These are phyloP conservation scores for Theileria sp. DNA, from an alignment of 169 alveolate genomes.

Conservation along the genomic window DNA sequence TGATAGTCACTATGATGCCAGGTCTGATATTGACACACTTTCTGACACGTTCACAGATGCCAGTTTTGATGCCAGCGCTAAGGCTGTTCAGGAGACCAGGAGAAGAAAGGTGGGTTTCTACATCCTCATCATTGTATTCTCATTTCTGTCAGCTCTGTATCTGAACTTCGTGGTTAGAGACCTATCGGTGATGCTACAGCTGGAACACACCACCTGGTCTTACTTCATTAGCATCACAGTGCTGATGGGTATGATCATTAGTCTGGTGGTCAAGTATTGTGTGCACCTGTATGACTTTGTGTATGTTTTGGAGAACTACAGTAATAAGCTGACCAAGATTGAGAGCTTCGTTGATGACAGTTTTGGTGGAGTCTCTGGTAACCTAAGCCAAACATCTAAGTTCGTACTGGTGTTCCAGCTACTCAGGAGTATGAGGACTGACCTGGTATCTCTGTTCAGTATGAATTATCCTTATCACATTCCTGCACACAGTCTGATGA, in stretches of 20 bases:
- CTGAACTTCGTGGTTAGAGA: slow-evolving; percentile 2
- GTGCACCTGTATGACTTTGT: neutral
- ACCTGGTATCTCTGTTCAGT: neutral
- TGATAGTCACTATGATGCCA: neutral
- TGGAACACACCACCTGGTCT: neutral
- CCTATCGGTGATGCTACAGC: neutral
- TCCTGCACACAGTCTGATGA: neutral
- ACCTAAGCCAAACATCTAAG: neutral
- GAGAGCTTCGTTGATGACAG: neutral
- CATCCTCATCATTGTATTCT: neutral
- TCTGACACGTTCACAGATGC: neutral
- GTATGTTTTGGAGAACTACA: neutral
- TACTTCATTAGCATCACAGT: neutral
- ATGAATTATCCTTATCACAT: neutral
- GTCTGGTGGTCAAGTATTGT: neutral
- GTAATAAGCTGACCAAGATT: neutral
- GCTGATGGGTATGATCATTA: neutral
- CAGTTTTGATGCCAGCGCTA: neutral
- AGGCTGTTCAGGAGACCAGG: neutral
- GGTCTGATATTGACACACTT: neutral
- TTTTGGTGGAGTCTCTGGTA: neutral
- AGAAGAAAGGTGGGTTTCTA: neutral
- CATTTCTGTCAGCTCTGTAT: neutral
- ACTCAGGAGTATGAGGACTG: neutral
- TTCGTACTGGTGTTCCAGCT: neutral